Base-by-base conservation (phyloP, 345 rosid genomes). In the Chamaenerion angustifolium region DNA sequence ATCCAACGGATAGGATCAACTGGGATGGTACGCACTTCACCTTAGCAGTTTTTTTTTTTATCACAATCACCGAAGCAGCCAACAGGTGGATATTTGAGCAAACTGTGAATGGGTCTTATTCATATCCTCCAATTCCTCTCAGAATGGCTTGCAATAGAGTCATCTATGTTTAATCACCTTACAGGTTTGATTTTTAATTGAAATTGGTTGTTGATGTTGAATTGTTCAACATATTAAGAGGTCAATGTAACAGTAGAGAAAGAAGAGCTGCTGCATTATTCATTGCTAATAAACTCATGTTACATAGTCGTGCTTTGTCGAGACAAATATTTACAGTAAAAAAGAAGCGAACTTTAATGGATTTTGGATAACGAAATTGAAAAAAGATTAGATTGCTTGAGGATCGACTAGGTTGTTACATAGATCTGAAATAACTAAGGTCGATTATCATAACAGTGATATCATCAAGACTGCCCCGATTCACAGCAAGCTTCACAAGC, bases 1-100 rank as follows among this genome's bases (percentile, higher is more conserved):
- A 72, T 46, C 80, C 85, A 45, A 63, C 72, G 0, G 50, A 37
- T 27, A 55, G 63, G 57, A 55, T 83, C 13, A 80, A 50, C 27
- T 83, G 94, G 90, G 96, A 87, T 61, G 94, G 94, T 1, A 31
- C 66, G 11, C 94, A 87, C 66, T 79, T 69, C 69, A 81, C n/a
- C n/a, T n/a, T n/a, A n/a, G n/a, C n/a, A n/a, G n/a, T n/a, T n/a
- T n/a, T n/a, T n/a, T n/a, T n/a, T n/a, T n/a, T n/a, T n/a, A n/a
- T n/a, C n/a, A n/a, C n/a, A n/a, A n/a, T n/a, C n/a, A n/a, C 86
- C 0, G 85, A 81, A 21, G 76, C 83, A 27, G 85, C 89, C 53
- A 79, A 87, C 44, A 68, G 57, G 58, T 76, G 85, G 81, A 56
- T 79, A 10, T 76, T 68, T 50, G 11, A 65, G 10, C 68, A 70